Evolutionary conservation across 257 asterid genomes (phyloP), one percentile per base, ranked within the genome.

Genomic region (Solanum habrochaites): DNA sequence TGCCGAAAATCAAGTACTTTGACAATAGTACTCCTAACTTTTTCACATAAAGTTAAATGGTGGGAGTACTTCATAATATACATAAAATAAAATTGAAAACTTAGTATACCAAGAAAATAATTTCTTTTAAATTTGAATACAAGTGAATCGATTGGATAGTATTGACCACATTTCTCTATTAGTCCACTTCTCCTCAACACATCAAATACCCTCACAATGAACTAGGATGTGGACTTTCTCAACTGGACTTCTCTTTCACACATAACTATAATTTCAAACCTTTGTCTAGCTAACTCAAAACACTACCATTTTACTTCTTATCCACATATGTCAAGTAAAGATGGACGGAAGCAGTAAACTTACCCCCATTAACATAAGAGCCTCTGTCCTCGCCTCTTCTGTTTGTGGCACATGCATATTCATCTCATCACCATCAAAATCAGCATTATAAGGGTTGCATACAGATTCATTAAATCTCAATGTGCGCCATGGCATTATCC

Each of bases 401-500:
- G 98, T 97, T 91, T 97, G 99, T 83, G 99, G 99, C 84, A 95
- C 99, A 90, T 97, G 98, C 98, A 97, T 94, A 90, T 95, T 97
- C 99, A 97, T 97, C 95, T 97, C 99, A 89, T 97, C 99, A 83
- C 99, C 99, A 92, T 97, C 99, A 89, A 97, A 97, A 91, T 97
- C 99, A 62, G 99, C 99, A 90, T 97, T 97, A 87, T 97, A 97
- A 42, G 99, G 99, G 84, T 97, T 97, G 92, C 99, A 97, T 90
- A 97, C 98, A 84, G 99, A 97, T 90, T 97, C 99, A 86, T 97
- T 97, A 89, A 97, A 97, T 89, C 99, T 91, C 91, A 97, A 90
- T 86, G 99, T 97, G 86, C 99, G 98, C 99, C 99, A 97, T 32
- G 99, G 99, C 99, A 97, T 97, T 92, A 97, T 94, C 95, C 96